A percentile compares a stretch with the other conserved stretches of the same genome.
Evolutionary conservation across 352 stramenopile genomes (phyloP).

Genomic region (Pythium biforme): DNA sequence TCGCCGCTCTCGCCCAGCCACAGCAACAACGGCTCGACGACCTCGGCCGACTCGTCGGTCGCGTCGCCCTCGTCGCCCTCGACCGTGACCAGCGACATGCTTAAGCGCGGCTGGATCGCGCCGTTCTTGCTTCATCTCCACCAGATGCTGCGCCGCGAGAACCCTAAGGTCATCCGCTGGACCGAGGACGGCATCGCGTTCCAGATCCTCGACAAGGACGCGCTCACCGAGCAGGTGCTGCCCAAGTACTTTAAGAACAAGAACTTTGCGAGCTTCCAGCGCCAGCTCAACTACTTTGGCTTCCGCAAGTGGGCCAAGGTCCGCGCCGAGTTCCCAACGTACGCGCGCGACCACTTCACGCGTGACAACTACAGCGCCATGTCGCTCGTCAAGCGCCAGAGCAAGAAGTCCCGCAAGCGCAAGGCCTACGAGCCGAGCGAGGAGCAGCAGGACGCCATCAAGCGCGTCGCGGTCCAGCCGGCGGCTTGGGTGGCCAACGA

Average conservation of each 20-base stretch:
- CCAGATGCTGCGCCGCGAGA: slow-evolving; percentile 82
- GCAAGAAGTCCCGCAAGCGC: slow-evolving; percentile 82
- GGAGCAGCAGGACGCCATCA: slow-evolving; percentile 33
- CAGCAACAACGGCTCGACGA: slow-evolving; percentile 36
- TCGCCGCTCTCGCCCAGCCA: slow-evolving; percentile 33
- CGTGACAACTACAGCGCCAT: slow-evolving; percentile 85
- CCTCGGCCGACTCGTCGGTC: slow-evolving; percentile 26
- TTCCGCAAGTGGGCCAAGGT: slow-evolving; percentile 92
- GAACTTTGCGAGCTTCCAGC: slow-evolving; percentile 95
- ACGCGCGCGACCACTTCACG: slow-evolving; percentile 79
- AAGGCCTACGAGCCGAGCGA: slow-evolving; percentile 36
- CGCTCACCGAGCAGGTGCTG: slow-evolving; percentile 87
- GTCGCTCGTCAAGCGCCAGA: slow-evolving; percentile 84
- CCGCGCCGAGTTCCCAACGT: slow-evolving; percentile 68
- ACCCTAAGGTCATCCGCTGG: slow-evolving; percentile 80
- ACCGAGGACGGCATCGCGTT: slow-evolving; percentile 73
- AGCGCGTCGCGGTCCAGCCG: slow-evolving; percentile 21
- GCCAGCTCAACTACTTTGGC: slow-evolving; percentile 95
- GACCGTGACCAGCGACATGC: slow-evolving; percentile 33
- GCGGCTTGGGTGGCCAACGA: not conserved
- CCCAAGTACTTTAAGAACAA: slow-evolving; percentile 96
- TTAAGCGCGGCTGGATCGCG: slow-evolving; percentile 76
- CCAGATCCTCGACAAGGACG: slow-evolving; percentile 83
- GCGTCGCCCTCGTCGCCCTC: slow-evolving; percentile 7
- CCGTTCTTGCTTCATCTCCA: slow-evolving; percentile 84